Conservation (phyloP, 768 basidiomycete genomes). For the Xerocomellus amylosporus region DNA sequence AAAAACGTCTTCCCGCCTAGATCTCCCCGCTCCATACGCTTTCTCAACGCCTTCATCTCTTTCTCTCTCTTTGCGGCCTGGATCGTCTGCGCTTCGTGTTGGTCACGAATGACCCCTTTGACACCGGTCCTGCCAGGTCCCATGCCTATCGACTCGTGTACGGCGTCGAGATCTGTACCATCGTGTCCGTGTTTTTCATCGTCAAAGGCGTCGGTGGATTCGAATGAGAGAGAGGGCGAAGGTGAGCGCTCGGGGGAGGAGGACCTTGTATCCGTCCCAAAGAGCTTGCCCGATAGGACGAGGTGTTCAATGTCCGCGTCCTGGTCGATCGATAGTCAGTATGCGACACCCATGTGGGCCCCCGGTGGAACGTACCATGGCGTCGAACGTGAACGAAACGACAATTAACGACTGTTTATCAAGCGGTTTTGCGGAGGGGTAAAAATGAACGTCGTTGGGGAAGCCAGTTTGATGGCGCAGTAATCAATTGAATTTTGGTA, state of each 20-base stretch:
- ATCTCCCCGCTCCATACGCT: slow-evolving; percentile 60
- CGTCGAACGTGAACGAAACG: background rate
- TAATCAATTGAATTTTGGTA: background rate
- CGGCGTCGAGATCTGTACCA: slow-evolving; percentile 30
- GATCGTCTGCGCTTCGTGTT: slow-evolving; percentile 60
- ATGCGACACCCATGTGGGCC: background rate
- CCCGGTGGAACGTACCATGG: slow-evolving; percentile 15
- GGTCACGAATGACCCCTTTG: slow-evolving; percentile 84
- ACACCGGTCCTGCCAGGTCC: slow-evolving; percentile 84
- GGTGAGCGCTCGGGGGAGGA: slow-evolving; percentile 65
- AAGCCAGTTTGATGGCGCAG: background rate
- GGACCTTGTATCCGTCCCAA: slow-evolving; percentile 51
- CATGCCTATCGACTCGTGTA: slow-evolving; percentile 71
- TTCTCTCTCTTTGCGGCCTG: slow-evolving; percentile 50
- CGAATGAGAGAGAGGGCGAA: slow-evolving; percentile 42
- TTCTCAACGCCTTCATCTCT: slow-evolving; percentile 52
- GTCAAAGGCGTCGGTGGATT: slow-evolving; percentile 32
- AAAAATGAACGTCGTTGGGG: too few relatives aligned
- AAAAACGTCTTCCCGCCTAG: slow-evolving; percentile 69
- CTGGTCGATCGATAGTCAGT: slow-evolving; percentile 16
- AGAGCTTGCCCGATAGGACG: slow-evolving; percentile 76
- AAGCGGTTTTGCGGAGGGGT: slow-evolving; percentile 4
- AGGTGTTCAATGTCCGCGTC: slow-evolving; percentile 62
- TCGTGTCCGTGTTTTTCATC: slow-evolving; percentile 49
- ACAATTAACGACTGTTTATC: slow-evolving; percentile 10